Evolutionary conservation across 352 stramenopile genomes (phyloP).

Genomic region (Globisporangium irregulare): DNA sequence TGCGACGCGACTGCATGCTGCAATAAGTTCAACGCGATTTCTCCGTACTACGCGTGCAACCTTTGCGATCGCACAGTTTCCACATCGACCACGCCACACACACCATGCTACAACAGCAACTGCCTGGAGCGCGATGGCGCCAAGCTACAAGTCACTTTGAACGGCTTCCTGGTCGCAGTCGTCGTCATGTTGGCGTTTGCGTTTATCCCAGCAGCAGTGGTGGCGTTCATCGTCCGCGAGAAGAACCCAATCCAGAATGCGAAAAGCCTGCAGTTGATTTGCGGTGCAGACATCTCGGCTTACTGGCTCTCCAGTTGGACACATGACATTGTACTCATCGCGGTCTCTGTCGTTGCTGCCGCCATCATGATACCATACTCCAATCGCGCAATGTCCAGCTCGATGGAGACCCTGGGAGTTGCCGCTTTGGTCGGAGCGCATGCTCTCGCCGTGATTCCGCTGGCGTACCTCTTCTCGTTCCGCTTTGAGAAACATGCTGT

Average conservation of each 20-base stretch:
- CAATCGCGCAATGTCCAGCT: slow-evolving; percentile 15
- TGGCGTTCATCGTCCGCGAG: slow-evolving; percentile 46
- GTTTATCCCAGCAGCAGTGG: slow-evolving; percentile 40
- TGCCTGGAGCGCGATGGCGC: slow-evolving; percentile 29
- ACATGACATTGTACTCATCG: slow-evolving; percentile 32
- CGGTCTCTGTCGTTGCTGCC: slow-evolving; percentile 27
- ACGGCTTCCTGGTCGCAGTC: slow-evolving; percentile 36
- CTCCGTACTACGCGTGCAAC: slow-evolving; percentile 42
- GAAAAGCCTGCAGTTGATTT: slow-evolving; percentile 49
- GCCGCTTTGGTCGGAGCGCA: slow-evolving; percentile 23
- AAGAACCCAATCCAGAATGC: slow-evolving; percentile 49
- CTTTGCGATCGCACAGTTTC: slow-evolving; percentile 17
- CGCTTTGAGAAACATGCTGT: slow-evolving; percentile 34
- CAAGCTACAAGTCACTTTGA: slow-evolving; percentile 44
- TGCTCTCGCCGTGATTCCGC: slow-evolving; percentile 24
- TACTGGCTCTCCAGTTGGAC: slow-evolving; percentile 47
- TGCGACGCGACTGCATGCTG: slow-evolving; percentile 40
- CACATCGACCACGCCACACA: slow-evolving; percentile 6
- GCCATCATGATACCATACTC: slow-evolving; percentile 28
- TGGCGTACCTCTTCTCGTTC: slow-evolving; percentile 38
- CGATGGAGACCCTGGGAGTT: slow-evolving; percentile 18
- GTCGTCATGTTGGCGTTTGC: slow-evolving; percentile 45
- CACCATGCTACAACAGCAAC: slow-evolving; percentile 26
- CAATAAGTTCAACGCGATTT: slow-evolving; percentile 26
- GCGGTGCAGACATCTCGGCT: slow-evolving; percentile 29